Evolutionary conservation across 805 yeast species (phyloP), one percentile per base, ranked within the genome.

Genomic region (Wickerhamomyces rabaulensis): DNA sequence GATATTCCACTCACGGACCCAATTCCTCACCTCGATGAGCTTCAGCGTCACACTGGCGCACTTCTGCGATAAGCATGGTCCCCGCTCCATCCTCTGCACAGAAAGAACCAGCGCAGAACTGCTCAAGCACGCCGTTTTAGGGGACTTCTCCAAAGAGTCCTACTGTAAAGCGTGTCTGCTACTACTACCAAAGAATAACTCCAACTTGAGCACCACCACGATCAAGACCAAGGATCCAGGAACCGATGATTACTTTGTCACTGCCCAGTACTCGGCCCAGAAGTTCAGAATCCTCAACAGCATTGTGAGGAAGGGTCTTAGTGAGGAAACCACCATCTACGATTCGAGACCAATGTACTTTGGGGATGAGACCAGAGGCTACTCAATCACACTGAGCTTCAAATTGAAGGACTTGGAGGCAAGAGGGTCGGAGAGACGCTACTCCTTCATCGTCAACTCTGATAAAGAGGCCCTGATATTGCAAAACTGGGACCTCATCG

Each of bases 1-100:
- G 31, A 25, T 8, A 25, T 25, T 7, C 12, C 10, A 25, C 6
- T 15, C 16, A 33, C 12, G 3, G 10, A 2, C 36, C 19, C 36
- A 33, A 33, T 33, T 33, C 36, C 20, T 15, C 10, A 3, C 3
- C 8, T 33, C n/a, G 13, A 33, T 33, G 36, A 16, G 23, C 16
- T 77, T 67, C 57, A 74, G 75, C 10, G 63, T 80, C 9, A 70
- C 85, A 19, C 60, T 85, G 41, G 83, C 88, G 0, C 92, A 85
- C 59, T 85, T 85, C 62, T 85, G 92, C 62, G 92, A 85, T 63
- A 74, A 79, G 20, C 91, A 85, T 58, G 92, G 92, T 0, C 91
- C 92, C 0, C 69, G 81, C 12, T 75, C 80, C 37, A 68, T 85
- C 2, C 63, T 82, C 58, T 83, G 87, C 52, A 82, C 90, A 0